A percentile compares a stretch with the other conserved stretches of the same genome.
These are phyloP conservation scores for Escallonia rubra DNA, from an alignment of 129 eudicot genomes.

Conservation along the genomic window DNA sequence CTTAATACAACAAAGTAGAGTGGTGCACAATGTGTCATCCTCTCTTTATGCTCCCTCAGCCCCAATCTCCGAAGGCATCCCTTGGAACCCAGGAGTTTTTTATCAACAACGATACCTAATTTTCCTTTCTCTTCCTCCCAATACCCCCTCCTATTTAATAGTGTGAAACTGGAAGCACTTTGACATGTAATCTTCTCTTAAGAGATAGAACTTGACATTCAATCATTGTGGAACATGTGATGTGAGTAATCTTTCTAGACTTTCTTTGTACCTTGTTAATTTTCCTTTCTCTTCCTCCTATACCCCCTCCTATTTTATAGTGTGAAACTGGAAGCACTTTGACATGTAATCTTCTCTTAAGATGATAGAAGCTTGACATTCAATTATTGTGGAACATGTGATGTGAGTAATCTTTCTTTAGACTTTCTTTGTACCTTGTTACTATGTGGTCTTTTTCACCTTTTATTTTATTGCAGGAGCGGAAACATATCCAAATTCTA, in stretches of 20 bases:
- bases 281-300: no score
- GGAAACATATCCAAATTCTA: conserved; percentile 8
- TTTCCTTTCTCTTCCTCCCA: no score
- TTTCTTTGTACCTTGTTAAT: neutral
- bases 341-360: neutral
- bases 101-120: no score
- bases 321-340: neutral
- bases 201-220: neutral
- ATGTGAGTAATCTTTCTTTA: neutral
- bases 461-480: conserved; percentile 1
- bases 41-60: no score
- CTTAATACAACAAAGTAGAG: no score
- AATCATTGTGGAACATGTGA: neutral
- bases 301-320: no score
- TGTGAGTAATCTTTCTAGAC: neutral
- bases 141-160: no score
- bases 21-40: no score
- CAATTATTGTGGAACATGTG: neutral
- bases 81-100: no score
- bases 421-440: neutral
- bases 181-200: neutral
- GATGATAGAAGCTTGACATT: neutral
- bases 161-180: neutral
- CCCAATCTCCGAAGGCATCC: no score
- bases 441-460: neutral